Evolutionary conservation across 2,329 filamentous ascomycete genomes (phyloP).

Genomic region (Fusarium irregulare): DNA sequence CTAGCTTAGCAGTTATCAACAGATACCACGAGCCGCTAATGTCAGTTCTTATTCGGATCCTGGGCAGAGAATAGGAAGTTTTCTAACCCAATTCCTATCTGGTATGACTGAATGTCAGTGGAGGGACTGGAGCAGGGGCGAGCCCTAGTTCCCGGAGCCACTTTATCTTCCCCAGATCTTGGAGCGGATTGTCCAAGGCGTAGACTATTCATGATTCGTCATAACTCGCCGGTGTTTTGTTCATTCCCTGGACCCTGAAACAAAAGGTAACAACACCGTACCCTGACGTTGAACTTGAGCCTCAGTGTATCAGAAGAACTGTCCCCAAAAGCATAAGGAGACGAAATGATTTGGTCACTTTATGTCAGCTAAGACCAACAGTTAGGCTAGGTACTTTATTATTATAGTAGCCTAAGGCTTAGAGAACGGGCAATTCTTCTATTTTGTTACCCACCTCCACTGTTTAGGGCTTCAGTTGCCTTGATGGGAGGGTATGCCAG

Average conservation of each 20-base stretch:
- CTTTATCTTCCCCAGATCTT: slow-evolving; percentile 12
- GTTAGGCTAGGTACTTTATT: neutral
- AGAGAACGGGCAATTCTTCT: neutral
- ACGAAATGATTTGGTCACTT: neutral
- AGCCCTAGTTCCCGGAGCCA: slow-evolving; percentile 10
- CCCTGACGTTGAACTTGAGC: slow-evolving; percentile 9
- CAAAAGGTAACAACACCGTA: slow-evolving; percentile 2
- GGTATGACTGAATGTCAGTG: neutral
- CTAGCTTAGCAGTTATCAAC: too few species aligned
- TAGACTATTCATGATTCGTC: slow-evolving; percentile 14
- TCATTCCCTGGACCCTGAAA: neutral
- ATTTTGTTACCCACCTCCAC: neutral
- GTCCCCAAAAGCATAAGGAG: neutral
- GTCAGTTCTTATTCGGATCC: neutral
- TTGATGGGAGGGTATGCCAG: slow-evolving; percentile 4
- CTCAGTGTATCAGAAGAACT: neutral
- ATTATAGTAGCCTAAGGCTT: neutral
- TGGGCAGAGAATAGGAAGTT: neutral
- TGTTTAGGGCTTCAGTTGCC: slow-evolving; percentile 16
- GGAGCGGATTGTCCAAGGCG: slow-evolving; percentile 6
- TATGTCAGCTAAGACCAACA: neutral
- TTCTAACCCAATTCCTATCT: neutral
- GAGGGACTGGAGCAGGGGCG: neutral
- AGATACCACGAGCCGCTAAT: neutral
- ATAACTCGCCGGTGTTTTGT: slow-evolving; percentile 12